phyloP scores from a whole-genome alignment of 2,329 filamentous ascomycete genomes.

The Thelonectria rubi region DNA sequence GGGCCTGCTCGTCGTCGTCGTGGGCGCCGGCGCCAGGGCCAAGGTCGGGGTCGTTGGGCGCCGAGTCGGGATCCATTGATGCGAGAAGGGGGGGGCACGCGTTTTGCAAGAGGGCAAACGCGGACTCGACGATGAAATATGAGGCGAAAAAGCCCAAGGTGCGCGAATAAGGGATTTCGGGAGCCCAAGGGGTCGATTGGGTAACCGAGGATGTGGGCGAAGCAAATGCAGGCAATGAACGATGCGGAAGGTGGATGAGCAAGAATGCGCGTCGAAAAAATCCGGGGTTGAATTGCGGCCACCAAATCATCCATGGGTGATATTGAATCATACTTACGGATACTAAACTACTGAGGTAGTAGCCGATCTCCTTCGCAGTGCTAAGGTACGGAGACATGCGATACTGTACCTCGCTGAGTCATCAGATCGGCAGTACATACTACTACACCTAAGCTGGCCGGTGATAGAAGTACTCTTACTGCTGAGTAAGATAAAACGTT shows the following conservation, averaged over 20 bases:
- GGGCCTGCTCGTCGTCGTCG: conserved; percentile 52
- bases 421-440: no score
- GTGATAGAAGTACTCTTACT: no score
- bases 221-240: conserved; percentile 13
- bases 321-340: no score
- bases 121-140: not conserved
- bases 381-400: no score
- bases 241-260: conserved; percentile 26
- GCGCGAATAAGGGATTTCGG: not conserved
- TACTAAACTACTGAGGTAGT: no score
- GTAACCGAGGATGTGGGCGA: conserved; percentile 19
- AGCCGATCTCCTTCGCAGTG: no score
- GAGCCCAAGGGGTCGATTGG: conserved; percentile 1
- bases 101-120: not conserved
- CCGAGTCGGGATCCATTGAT: conserved; percentile 18
- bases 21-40: conserved; percentile 22
- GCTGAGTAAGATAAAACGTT: no score
- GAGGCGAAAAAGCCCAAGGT: not conserved
- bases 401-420: no score
- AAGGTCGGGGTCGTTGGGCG: not conserved
- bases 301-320: no score
- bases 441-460: no score
- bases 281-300: conserved; percentile 36
- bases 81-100: not conserved
- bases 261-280: conserved; percentile 34